Evolutionary conservation across 2,329 filamentous ascomycete species (phyloP).

Genomic region (Colletotrichum eremochloae): DNA sequence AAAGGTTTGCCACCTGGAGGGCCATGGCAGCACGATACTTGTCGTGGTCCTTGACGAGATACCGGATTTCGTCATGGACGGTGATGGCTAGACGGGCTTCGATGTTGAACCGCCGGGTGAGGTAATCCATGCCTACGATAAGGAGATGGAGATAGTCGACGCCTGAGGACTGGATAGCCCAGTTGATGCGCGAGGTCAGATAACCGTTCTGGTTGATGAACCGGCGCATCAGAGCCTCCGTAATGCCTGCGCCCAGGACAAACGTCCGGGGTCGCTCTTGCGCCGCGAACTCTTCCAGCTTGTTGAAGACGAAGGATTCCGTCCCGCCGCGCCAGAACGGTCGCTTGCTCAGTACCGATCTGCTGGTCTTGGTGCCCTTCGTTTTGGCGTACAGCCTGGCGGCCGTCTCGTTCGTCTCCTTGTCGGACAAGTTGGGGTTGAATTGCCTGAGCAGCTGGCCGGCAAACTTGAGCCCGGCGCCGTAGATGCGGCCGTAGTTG

Average conservation of each 20-base stretch:
- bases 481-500: slow-evolving; percentile 98
- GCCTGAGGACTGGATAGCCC: slow-evolving; percentile 97
- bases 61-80: slow-evolving; percentile 97
- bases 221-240: slow-evolving; percentile 90
- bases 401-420: slow-evolving; percentile 81
- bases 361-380: slow-evolving; percentile 87
- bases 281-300: slow-evolving; percentile 96
- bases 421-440: slow-evolving; percentile 85
- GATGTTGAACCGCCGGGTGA: slow-evolving; percentile 87
- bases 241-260: slow-evolving; percentile 94
- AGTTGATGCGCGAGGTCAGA: slow-evolving; percentile 97
- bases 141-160: slow-evolving; percentile 97
- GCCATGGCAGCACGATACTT: slow-evolving; percentile 93
- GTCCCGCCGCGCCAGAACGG: slow-evolving; percentile 97
- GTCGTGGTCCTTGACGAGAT: slow-evolving; percentile 87
- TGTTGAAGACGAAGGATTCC: slow-evolving; percentile 98
- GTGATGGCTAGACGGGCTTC: slow-evolving; percentile 89
- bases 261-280: slow-evolving; percentile 92
- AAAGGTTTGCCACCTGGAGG: slow-evolving; percentile 92
- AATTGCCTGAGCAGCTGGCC: slow-evolving; percentile 92
- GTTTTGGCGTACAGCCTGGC: slow-evolving; percentile 87
- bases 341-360: slow-evolving; percentile 78
- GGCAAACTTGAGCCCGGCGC: slow-evolving; percentile 95
- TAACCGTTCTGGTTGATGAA: slow-evolving; percentile 92
- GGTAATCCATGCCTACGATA: slow-evolving; percentile 94